Percentiles rank a stretch among this genome's conserved stretches.
These are phyloP conservation scores for Vicia faba DNA, from an alignment of 306 rosid species.

Conservation along the genomic window DNA sequence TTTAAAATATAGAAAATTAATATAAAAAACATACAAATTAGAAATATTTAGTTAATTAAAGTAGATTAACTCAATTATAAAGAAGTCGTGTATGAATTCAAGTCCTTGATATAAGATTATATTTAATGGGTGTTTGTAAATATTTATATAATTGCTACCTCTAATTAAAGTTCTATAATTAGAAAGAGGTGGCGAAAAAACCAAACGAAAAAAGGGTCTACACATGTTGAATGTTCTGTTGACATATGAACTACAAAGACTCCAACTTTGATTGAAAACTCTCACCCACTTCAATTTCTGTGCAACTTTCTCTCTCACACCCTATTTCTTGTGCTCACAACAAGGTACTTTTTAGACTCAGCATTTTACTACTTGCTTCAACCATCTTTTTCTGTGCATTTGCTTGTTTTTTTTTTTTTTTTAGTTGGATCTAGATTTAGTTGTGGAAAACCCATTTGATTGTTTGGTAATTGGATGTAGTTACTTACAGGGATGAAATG, in stretches of 20 bases:
- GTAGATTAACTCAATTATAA: no score
- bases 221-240: not conserved
- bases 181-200: not conserved
- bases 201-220: not conserved
- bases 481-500: conserved; percentile 32
- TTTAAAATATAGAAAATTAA: no score
- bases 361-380: conserved; percentile 22
- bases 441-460: conserved; percentile 21
- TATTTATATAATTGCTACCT: no score
- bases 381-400: conserved; percentile 36
- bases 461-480: conserved; percentile 23
- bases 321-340: conserved; percentile 24
- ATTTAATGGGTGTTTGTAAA: no score
- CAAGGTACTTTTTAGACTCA: conserved; percentile 41
- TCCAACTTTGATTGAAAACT: not conserved
- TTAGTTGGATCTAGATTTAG: conserved; percentile 47
- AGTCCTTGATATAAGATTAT: no score
- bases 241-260: not conserved
- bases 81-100: no score
- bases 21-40: no score
- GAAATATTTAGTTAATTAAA: no score
- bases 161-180: no score
- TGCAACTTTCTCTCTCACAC: conserved; percentile 14
- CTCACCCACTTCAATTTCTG: conserved; percentile 1
- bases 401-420: conserved; percentile 35